A percentile compares a stretch with the other conserved stretches of the same genome.
Conservation (phyloP, 2,329 filamentous ascomycete species). For the Colletotrichum spaethianum region DNA sequence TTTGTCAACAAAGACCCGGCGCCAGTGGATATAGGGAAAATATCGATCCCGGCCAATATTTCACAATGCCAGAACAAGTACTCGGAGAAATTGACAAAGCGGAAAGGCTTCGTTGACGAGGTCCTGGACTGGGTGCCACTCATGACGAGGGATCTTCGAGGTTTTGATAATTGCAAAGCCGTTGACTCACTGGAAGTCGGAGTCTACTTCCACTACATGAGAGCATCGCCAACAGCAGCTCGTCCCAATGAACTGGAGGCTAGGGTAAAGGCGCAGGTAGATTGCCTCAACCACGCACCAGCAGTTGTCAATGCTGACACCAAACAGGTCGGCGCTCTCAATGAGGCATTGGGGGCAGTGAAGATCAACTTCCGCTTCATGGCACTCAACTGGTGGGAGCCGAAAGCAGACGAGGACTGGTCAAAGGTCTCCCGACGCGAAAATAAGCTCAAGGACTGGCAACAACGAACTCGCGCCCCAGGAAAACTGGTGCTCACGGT, state of each 20-base stretch:
- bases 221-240: not conserved
- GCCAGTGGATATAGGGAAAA: conserved; percentile 20
- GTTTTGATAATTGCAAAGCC: conserved; percentile 27
- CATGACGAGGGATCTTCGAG: conserved; percentile 15
- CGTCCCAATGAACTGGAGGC: conserved; percentile 28
- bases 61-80: conserved; percentile 14
- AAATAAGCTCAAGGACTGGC: conserved; percentile 31
- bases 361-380: conserved; percentile 36
- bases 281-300: not conserved
- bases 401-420: conserved; percentile 32
- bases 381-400: conserved; percentile 37
- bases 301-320: not conserved
- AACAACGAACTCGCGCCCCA: conserved; percentile 13
- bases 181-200: conserved; percentile 25
- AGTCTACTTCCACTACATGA: conserved; percentile 40
- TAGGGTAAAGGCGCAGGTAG: conserved; percentile 29
- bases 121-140: conserved; percentile 22
- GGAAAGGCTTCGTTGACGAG: not conserved
- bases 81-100: conserved; percentile 4
- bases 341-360: conserved; percentile 26
- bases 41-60: conserved; percentile 10
- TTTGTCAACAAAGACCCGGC: conserved; percentile 29
- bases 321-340: conserved; percentile 17
- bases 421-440: conserved; percentile 9
- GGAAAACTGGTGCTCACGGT: conserved; percentile 30